phyloP scores from a whole-genome alignment of 345 rosid species.

The Acer campestre region DNA sequence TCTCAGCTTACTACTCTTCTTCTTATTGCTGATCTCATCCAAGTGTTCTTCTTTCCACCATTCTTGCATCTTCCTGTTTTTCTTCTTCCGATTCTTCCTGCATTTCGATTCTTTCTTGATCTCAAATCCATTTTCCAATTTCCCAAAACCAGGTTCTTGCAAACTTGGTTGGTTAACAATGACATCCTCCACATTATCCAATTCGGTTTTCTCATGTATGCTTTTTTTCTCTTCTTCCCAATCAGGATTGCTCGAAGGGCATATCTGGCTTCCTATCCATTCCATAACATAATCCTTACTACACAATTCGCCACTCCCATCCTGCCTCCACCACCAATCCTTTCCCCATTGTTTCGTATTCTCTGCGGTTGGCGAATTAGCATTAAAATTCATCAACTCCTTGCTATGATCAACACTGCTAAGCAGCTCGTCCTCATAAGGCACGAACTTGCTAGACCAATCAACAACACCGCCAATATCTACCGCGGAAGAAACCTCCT shows the following conservation, averaged over 20 bases:
- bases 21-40: constrained; percentile 50
- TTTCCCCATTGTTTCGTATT: constrained; percentile 86
- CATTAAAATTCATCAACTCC: constrained; percentile 60
- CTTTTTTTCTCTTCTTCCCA: constrained; percentile 80
- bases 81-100: constrained; percentile 48
- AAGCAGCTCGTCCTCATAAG: constrained; percentile 56
- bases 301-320: constrained; percentile 86
- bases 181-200: constrained; percentile 24
- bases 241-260: constrained; percentile 62
- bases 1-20: constrained; percentile 40
- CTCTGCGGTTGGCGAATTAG: constrained; percentile 36
- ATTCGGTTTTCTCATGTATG: constrained; percentile 45
- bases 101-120: constrained; percentile 42
- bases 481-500: constrained; percentile 60
- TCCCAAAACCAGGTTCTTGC: constrained; percentile 39
- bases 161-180: constrained; percentile 14
- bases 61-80: constrained; percentile 81
- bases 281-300: constrained; percentile 95
- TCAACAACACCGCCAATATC: constrained; percentile 59
- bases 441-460: constrained; percentile 58
- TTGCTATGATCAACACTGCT: constrained; percentile 49
- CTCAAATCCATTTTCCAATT: constrained; percentile 33
- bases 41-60: constrained; percentile 99
- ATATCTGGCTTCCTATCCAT: constrained; percentile 98
- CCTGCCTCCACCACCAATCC: constrained; percentile 99